Conservation (phyloP, 1,139 yeast species). For the Candida freyschussii region DNA sequence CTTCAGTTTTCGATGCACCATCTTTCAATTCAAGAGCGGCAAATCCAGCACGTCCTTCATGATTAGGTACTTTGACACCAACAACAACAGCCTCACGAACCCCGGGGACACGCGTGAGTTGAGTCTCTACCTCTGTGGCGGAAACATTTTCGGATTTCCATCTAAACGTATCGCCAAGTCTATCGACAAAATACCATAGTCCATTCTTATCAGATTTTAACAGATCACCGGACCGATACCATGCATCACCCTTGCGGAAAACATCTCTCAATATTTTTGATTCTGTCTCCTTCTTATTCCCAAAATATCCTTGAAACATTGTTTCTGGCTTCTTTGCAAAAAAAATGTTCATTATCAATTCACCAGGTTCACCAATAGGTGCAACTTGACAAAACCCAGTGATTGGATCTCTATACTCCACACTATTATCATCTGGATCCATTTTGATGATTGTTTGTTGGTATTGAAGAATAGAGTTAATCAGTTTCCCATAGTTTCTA, state of each 20-base stretch:
- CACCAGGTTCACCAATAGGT: conserved; percentile 72
- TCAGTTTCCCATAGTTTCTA: conserved; percentile 71
- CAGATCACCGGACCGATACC: conserved; percentile 87
- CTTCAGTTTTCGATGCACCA: conserved; percentile 30
- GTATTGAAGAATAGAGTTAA: conserved; percentile 47
- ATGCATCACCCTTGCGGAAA: conserved; percentile 83
- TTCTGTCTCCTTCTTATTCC: conserved; percentile 73
- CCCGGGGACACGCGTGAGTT: conserved; percentile 30
- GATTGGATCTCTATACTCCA: conserved; percentile 62
- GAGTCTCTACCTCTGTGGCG: conserved; percentile 90
- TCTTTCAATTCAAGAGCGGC: conserved; percentile 64
- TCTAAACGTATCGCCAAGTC: conserved; percentile 93
- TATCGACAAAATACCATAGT: conserved; percentile 77
- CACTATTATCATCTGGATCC: conserved; percentile 77
- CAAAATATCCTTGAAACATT: conserved; percentile 89
- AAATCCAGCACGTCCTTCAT: conserved; percentile 94
- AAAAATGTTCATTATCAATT: conserved; percentile 70
- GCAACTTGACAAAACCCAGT: conserved; percentile 60
- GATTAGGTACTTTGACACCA: conserved; percentile 80
- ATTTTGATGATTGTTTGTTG: conserved; percentile 64
- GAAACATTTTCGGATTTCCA: conserved; percentile 98
- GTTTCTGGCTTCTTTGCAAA: conserved; percentile 58
- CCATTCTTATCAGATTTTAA: conserved; percentile 66
- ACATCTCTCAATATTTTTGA: conserved; percentile 72
- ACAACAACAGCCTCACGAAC: conserved; percentile 78